Percentiles rank a stretch among this genome's conserved stretches.
phyloP scores from a whole-genome alignment of 139 green algal species.

The Pleodorina starrii region DNA sequence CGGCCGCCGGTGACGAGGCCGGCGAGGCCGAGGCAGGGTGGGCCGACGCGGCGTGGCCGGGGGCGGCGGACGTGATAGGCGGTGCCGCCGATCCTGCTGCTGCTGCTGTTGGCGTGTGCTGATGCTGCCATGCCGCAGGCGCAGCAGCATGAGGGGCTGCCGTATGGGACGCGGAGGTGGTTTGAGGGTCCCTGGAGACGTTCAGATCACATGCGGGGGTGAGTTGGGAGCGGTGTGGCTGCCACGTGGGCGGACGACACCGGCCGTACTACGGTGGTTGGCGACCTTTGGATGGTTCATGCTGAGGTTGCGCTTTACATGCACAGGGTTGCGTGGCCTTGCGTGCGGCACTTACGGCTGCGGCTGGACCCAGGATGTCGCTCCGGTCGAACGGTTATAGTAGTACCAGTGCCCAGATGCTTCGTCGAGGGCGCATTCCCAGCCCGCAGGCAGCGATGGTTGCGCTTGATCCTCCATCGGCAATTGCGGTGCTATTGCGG shows the following conservation, averaged over 20 bases:
- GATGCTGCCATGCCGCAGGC: no score
- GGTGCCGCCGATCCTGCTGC: no score
- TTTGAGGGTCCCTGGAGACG: neutral
- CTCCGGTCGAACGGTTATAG: constrained; percentile 35
- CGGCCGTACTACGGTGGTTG: no score
- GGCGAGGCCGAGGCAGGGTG: no score
- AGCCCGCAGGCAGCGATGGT: constrained; percentile 41
- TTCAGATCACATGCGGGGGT: neutral
- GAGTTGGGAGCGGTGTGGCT: no score
- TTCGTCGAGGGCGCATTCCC: constrained; percentile 37
- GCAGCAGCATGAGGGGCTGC: neutral
- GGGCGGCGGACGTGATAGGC: no score
- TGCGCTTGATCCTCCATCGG: neutral
- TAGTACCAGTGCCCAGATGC: constrained; percentile 46
- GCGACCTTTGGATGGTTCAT: neutral
- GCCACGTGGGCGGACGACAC: no score
- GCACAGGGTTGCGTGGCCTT: no score
- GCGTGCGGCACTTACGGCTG: constrained; percentile 13
- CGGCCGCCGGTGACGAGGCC: no score
- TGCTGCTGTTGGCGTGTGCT: no score
- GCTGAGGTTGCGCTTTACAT: no score
- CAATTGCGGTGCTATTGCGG: neutral
- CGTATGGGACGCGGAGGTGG: neutral
- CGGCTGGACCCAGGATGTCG: constrained; percentile 41
- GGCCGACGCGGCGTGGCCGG: no score